These are phyloP conservation scores for Populus pruinosa DNA, from an alignment of 345 rosid genomes.

Conservation along the genomic window DNA sequence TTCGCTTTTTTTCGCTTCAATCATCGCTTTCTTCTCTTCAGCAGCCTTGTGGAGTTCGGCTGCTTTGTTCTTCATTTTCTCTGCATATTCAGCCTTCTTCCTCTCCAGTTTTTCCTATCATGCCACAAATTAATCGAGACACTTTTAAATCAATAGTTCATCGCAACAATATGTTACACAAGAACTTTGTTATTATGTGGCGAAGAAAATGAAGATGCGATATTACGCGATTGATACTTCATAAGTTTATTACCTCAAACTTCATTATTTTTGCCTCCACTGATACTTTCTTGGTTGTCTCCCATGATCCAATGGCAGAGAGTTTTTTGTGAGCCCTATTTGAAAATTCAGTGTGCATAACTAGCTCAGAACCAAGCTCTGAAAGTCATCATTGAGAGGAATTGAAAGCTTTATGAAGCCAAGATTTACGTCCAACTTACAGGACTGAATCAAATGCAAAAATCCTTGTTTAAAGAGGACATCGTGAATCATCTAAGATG, in stretches of 20 bases:
- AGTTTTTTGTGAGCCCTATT: conserved; percentile 59
- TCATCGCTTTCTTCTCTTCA: conserved; percentile 56
- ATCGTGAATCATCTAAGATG: neutral
- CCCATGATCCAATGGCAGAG: conserved; percentile 55
- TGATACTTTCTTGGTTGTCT: conserved; percentile 50
- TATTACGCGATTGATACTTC: neutral
- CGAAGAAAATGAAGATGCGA: neutral
- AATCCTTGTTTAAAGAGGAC: neutral
- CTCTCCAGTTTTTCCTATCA: conserved; percentile 52
- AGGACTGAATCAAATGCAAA: too few species aligned
- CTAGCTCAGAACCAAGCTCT: neutral
- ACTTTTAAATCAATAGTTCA: neutral
- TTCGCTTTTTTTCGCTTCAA: conserved; percentile 48
- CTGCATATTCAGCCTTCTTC: conserved; percentile 55
- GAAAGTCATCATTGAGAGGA: neutral
- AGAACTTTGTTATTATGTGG: neutral
- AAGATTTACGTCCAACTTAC: neutral
- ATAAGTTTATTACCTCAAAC: conserved; percentile 50
- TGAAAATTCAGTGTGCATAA: neutral
- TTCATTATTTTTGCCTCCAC: conserved; percentile 48
- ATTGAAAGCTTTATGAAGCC: neutral
- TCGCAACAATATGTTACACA: neutral
- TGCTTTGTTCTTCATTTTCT: conserved; percentile 51
- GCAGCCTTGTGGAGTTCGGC: conserved; percentile 57
- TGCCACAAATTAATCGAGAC: neutral